Conservation (phyloP, 2,329 filamentous ascomycete genomes). For the Aspergillus tubingensis region DNA sequence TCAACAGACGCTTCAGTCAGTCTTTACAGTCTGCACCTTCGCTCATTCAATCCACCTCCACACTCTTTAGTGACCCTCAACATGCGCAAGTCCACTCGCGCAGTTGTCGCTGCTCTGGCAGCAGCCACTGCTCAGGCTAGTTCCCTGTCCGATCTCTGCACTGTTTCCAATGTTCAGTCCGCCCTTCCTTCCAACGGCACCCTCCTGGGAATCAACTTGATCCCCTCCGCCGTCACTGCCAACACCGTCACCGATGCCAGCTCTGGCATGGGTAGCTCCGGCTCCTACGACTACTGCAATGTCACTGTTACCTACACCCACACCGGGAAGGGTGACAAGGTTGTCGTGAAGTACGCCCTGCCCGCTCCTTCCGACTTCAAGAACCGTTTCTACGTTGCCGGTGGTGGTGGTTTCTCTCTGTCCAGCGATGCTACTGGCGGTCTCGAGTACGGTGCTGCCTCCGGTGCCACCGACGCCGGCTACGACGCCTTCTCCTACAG, state of each 20-base stretch:
- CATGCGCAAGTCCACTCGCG: slow-evolving; percentile 6
- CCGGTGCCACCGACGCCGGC: slow-evolving; percentile 47
- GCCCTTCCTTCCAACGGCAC: slow-evolving; percentile 47
- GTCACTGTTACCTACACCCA: slow-evolving; percentile 48
- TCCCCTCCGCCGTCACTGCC: slow-evolving; percentile 47
- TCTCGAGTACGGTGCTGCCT: slow-evolving; percentile 45
- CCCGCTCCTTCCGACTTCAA: slow-evolving; percentile 41
- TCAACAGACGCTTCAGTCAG: neutral
- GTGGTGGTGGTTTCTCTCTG: slow-evolving; percentile 50
- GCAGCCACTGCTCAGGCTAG: slow-evolving; percentile 7
- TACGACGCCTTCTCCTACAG: slow-evolving; percentile 47
- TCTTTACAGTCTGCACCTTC: slow-evolving; percentile 1
- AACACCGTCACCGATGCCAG: slow-evolving; percentile 42
- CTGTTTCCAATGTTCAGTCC: slow-evolving; percentile 46
- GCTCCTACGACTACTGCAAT: slow-evolving; percentile 40
- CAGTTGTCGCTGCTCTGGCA: slow-evolving; percentile 14
- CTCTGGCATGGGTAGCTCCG: slow-evolving; percentile 4
- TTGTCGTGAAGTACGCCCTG: slow-evolving; percentile 42
- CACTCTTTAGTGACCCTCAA: neutral
- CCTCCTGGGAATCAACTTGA: slow-evolving; percentile 44
- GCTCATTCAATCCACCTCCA: neutral
- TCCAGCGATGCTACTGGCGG: slow-evolving; percentile 42
- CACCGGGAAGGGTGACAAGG: slow-evolving; percentile 42
- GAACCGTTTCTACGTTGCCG: slow-evolving; percentile 50
- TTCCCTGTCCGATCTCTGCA: slow-evolving; percentile 45